Percentiles rank a stretch among this genome's conserved stretches.
Evolutionary conservation across 805 yeast species (phyloP).

Genomic region (Clavispora carvajalis): DNA sequence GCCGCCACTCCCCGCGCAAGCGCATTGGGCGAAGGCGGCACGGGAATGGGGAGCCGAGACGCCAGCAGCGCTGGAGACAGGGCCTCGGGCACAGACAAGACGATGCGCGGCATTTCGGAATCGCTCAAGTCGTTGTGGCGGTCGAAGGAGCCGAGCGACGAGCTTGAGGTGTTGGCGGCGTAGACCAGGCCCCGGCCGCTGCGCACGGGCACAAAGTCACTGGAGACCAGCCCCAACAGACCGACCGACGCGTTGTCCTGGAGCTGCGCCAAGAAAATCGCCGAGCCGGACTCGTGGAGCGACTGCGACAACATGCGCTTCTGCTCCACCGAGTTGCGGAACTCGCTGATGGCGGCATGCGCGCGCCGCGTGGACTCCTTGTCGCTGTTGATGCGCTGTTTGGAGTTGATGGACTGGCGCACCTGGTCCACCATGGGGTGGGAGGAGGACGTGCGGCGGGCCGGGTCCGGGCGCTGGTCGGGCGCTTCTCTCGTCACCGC

Average conservation of each 20-base stretch:
- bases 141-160: slow-evolving; percentile 12
- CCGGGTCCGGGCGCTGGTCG: slow-evolving; percentile 13
- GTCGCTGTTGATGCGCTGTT: slow-evolving; percentile 16
- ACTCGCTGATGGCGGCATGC: slow-evolving; percentile 23
- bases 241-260: slow-evolving; percentile 7
- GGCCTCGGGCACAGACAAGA: background rate
- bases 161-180: slow-evolving; percentile 17
- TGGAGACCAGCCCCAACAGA: slow-evolving; percentile 1
- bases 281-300: background rate
- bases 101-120: background rate
- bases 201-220: background rate
- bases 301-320: slow-evolving; percentile 21
- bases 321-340: slow-evolving; percentile 35
- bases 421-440: slow-evolving; percentile 29
- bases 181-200: background rate
- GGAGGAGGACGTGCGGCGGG: slow-evolving; percentile 12
- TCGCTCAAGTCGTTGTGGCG: background rate
- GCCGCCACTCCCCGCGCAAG: slow-evolving; percentile 18
- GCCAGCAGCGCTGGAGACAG: background rate
- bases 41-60: slow-evolving; percentile 19
- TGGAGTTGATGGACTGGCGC: slow-evolving; percentile 26
- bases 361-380: slow-evolving; percentile 15
- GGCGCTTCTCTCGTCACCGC: slow-evolving; percentile 1
- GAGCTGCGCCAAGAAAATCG: slow-evolving; percentile 1
- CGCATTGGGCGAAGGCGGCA: slow-evolving; percentile 27